Conservation (phyloP, 176 grass and related monocot species). For the Aegilops bicornis region DNA sequence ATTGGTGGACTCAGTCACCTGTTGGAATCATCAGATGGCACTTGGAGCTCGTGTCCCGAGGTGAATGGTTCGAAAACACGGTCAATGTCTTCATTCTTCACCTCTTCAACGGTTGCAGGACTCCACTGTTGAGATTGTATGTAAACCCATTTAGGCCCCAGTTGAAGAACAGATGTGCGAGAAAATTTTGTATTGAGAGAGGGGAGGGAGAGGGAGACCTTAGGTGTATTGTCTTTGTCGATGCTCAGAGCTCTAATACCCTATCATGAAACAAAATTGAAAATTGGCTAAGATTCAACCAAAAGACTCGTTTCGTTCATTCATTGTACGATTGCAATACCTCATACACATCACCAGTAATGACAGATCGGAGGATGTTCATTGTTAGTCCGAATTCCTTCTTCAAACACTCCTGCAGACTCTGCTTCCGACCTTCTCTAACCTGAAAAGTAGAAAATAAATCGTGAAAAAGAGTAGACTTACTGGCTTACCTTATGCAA, state of each 20-base stretch:
- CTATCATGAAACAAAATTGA: slow-evolving; percentile 30
- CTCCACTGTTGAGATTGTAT: slow-evolving; percentile 58
- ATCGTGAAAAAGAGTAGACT: neutral
- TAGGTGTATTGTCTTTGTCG: slow-evolving; percentile 93
- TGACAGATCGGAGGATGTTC: slow-evolving; percentile 69
- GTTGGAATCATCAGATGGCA: slow-evolving; percentile 58
- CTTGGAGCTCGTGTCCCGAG: slow-evolving; percentile 66
- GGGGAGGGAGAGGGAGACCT: slow-evolving; percentile 8
- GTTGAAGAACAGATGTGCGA: neutral
- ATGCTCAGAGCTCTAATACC: slow-evolving; percentile 93
- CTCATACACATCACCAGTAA: slow-evolving; percentile 83
- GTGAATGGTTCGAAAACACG: slow-evolving; percentile 67
- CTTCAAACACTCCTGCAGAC: slow-evolving; percentile 74
- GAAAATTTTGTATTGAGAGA: neutral
- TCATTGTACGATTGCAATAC: slow-evolving; percentile 21
- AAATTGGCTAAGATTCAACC: slow-evolving; percentile 14
- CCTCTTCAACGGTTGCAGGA: slow-evolving; percentile 59
- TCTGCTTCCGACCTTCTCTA: slow-evolving; percentile 71
- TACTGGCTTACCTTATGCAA: neutral
- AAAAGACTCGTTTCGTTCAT: neutral
- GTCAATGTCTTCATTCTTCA: slow-evolving; percentile 64
- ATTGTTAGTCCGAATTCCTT: slow-evolving; percentile 98
- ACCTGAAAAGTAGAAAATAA: slow-evolving; percentile 47
- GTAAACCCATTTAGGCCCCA: neutral
- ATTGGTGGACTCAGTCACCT: slow-evolving; percentile 43